phyloP scores from a whole-genome alignment of 2,329 filamentous ascomycete species.

The Juglanconis juglandina region DNA sequence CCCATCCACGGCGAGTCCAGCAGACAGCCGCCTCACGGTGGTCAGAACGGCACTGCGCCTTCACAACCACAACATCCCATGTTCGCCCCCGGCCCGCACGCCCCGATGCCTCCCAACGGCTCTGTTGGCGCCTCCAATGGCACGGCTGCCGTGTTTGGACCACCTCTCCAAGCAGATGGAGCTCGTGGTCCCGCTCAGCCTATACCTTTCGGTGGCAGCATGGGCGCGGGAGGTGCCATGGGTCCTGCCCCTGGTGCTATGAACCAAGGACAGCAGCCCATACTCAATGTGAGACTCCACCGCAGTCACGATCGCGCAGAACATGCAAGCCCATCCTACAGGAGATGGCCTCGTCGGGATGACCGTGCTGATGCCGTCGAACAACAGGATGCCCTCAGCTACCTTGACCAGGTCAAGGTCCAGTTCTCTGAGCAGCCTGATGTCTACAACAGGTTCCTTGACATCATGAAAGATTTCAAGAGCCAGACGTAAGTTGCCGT shows the following conservation, averaged over 20 bases:
- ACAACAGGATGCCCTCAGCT: slow-evolving; percentile 72
- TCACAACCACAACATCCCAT: slow-evolving; percentile 47
- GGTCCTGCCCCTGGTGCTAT: slow-evolving; percentile 51
- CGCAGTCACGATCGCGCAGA: slow-evolving; percentile 1
- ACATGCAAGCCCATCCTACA: slow-evolving; percentile 4
- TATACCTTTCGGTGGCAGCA: slow-evolving; percentile 45
- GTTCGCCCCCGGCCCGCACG: slow-evolving; percentile 53
- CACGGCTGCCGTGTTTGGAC: slow-evolving; percentile 65
- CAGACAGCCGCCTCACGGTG: slow-evolving; percentile 50
- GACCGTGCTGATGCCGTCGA: slow-evolving; percentile 24
- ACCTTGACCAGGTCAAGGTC: slow-evolving; percentile 97
- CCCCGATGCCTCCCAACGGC: slow-evolving; percentile 46
- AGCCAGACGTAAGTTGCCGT: slow-evolving; percentile 73
- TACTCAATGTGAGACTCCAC: slow-evolving; percentile 61
- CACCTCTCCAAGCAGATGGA: slow-evolving; percentile 61
- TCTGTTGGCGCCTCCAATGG: slow-evolving; percentile 58
- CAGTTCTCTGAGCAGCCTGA: slow-evolving; percentile 96
- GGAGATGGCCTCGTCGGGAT: background rate
- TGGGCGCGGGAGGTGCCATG: slow-evolving; percentile 35
- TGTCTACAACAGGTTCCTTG: slow-evolving; percentile 93
- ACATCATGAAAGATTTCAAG: slow-evolving; percentile 99
- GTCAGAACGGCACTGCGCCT: slow-evolving; percentile 44
- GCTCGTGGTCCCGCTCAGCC: slow-evolving; percentile 59
- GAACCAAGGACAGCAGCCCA: slow-evolving; percentile 78
- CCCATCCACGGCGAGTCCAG: slow-evolving; percentile 51